A percentile compares a stretch with the other conserved stretches of the same genome.
Evolutionary conservation across 306 rosid genomes (phyloP).

Genomic region (Pterocarpus macrocarpus): DNA sequence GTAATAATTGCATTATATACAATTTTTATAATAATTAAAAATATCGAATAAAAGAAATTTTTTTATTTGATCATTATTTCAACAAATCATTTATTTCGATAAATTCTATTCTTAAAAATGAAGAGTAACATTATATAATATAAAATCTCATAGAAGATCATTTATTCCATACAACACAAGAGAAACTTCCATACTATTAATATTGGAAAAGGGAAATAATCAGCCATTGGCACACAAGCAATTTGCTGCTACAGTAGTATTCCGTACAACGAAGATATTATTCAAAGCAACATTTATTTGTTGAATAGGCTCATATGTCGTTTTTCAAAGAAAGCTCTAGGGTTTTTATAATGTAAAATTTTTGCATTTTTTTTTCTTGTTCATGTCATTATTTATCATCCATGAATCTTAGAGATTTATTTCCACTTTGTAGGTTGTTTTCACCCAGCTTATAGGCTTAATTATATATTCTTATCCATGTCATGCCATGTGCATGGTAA

Average conservation of each 20-base stretch:
- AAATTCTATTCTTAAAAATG: background rate
- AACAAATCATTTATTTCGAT: no score
- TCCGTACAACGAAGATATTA: background rate
- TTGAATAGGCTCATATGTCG: background rate
- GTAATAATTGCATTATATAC: background rate
- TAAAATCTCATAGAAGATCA: background rate
- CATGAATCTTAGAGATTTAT: background rate
- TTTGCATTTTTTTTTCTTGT: background rate
- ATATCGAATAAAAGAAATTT: no score
- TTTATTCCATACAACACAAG: background rate
- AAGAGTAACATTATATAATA: background rate
- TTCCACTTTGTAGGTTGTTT: background rate
- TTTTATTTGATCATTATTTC: no score
- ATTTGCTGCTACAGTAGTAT: slow-evolving; percentile 6
- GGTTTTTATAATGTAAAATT: background rate
- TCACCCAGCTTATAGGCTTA: no score
- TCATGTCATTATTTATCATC: background rate
- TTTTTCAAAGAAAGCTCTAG: background rate
- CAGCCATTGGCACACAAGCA: background rate
- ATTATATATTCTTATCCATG: background rate
- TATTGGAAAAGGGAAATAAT: background rate
- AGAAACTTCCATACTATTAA: background rate
- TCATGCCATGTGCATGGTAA: background rate
- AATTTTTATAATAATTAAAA: no score
- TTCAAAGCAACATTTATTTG: background rate